Base-by-base conservation (phyloP, 2,329 filamentous ascomycete species). In the Aspergillus bombycis region DNA sequence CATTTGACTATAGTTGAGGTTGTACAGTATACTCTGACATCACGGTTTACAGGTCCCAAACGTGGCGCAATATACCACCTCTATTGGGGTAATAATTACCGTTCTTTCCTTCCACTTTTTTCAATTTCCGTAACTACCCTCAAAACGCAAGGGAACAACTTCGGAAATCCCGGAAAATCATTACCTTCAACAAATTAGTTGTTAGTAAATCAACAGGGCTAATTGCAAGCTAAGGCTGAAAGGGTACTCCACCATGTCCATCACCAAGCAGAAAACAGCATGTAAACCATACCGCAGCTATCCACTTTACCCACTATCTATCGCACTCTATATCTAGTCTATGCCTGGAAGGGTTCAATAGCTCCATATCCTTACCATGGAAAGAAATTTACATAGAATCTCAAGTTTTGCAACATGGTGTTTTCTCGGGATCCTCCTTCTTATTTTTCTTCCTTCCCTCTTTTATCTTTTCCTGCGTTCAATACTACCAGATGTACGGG, bases 331-430 rank as follows among this genome's bases (percentile, higher is more conserved):
- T 32, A n/a, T 11, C 11, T 34, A 21, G 28, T 19, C 52, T 19
- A 23, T 54, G 23, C n/a, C 52, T 21, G n/a, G 32, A 55, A 55
- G 21, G 30, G 52, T 41, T 55, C 52, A 55, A 38, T 55, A 55
- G 32, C 32, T 55, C 52, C 52, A 55, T 38, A 38, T 11, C 21
- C 7, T 55, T 38, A 55, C 52, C 52, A 55, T 21, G 52, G 52
- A 55, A 34, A 19, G 19, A 10, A 19, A 26, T 23, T 55, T 2
- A 26, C 5, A 16, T 16, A 55, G 16, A 38, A 19, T 19, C 38
- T 16, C 34, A 36, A 36, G 34, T 36, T 36, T 16, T 8, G 5
- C 14, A 7, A 36, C 6, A 36, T n/a, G 19, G 8, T 10, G 38
- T n/a, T 41, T 41, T 41, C 38, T 52, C 28, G 34, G 7, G n/a